These are phyloP conservation scores for Vanderwaltozyma tropicalis DNA, from an alignment of 805 yeast genomes.

Conservation along the genomic window DNA sequence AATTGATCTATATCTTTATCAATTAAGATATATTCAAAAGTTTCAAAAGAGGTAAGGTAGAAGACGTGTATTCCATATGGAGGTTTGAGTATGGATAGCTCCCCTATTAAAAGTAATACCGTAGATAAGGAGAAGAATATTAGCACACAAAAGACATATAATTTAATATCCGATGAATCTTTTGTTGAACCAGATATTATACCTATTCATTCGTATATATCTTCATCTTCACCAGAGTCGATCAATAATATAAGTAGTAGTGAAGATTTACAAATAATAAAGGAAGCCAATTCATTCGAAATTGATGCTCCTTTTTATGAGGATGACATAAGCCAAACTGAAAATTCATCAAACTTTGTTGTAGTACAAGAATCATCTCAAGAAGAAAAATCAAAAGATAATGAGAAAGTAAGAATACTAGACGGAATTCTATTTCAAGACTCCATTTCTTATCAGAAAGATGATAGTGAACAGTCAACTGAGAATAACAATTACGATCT, in stretches of 20 bases:
- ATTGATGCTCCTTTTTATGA: conserved; percentile 15
- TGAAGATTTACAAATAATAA: not conserved
- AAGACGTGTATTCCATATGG: too few species aligned
- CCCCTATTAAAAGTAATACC: too few species aligned
- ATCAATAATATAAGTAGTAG: not conserved
- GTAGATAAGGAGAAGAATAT: too few species aligned
- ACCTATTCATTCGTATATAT: too few species aligned
- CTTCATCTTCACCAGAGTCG: too few species aligned
- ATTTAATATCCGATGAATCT: too few species aligned
- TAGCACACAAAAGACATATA: not conserved
- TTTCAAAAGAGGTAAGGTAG: too few species aligned
- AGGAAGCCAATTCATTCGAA: conserved; percentile 11
- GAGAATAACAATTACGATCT: not conserved
- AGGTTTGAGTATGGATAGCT: too few species aligned
- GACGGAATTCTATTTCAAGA: not conserved
- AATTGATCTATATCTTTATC: too few species aligned
- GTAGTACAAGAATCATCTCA: not conserved
- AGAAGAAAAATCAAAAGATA: not conserved
- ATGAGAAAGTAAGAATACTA: not conserved
- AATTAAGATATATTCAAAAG: too few species aligned
- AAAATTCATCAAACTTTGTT: not conserved
- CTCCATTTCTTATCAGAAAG: not conserved
- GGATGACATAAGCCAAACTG: conserved; percentile 9
- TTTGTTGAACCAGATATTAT: too few species aligned
- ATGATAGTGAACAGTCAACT: not conserved